These are phyloP conservation scores for Stylonectria norvegica DNA, from an alignment of 2,329 filamentous ascomycete genomes.

Conservation along the genomic window DNA sequence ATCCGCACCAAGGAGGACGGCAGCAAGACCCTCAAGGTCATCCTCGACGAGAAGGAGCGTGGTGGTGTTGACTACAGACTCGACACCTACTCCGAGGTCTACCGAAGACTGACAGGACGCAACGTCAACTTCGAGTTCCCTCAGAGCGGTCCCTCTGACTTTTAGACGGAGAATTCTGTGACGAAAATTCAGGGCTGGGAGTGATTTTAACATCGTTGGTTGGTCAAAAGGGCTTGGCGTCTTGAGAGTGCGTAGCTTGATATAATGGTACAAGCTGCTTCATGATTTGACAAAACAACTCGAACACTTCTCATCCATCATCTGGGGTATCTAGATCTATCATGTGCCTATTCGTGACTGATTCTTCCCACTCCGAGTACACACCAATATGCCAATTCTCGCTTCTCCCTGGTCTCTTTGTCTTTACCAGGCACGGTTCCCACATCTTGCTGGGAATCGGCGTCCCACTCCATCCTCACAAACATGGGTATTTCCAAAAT, in stretches of 20 bases:
- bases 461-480: constrained; percentile 87
- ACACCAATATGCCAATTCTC: constrained; percentile 94
- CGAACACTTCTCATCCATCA: constrained; percentile 28
- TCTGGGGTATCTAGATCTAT: constrained; percentile 42
- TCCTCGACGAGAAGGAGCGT: constrained; percentile 99
- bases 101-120: constrained; percentile 96
- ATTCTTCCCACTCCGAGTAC: constrained; percentile 86
- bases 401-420: constrained; percentile 68
- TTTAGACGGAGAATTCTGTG: constrained; percentile 52
- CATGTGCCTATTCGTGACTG: constrained; percentile 40
- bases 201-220: constrained; percentile 37
- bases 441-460: constrained; percentile 63
- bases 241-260: constrained; percentile 48
- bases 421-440: constrained; percentile 51
- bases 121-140: constrained; percentile 98
- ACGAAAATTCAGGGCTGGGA: constrained; percentile 27
- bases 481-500: constrained; percentile 88
- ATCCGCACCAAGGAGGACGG: constrained; percentile 98
- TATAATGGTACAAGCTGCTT: constrained; percentile 44
- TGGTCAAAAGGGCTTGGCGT: constrained; percentile 49
- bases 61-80: constrained; percentile 99
- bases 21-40: constrained; percentile 97
- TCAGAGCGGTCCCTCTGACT: constrained; percentile 73
- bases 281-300: constrained; percentile 37
- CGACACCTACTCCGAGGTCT: constrained; percentile 99